Conservation (phyloP, 2,329 filamentous ascomycete genomes). For the Fusarium decemcellulare region DNA sequence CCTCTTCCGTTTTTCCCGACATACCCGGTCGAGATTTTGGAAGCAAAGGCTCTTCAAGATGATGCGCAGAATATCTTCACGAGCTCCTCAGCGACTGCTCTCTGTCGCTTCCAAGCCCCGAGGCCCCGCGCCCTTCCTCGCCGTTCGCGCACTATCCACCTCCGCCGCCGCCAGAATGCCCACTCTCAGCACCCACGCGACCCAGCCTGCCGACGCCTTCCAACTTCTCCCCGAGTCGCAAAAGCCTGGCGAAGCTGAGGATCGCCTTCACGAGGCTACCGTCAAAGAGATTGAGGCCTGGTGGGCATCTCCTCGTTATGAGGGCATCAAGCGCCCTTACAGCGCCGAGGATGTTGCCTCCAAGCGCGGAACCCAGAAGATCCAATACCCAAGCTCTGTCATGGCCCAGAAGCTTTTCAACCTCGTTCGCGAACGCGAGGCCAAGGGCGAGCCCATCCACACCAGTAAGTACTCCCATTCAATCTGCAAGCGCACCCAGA, state of each 20-base stretch:
- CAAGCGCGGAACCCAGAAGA: constrained; percentile 89
- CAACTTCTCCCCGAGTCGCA: constrained; percentile 84
- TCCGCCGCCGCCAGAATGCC: constrained; percentile 49
- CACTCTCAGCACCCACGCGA: constrained; percentile 47
- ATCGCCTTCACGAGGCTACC: constrained; percentile 87
- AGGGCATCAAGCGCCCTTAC: constrained; percentile 93
- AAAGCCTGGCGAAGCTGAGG: constrained; percentile 86
- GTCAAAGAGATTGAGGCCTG: constrained; percentile 88
- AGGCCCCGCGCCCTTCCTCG: constrained; percentile 35
- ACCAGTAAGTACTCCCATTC: constrained; percentile 74
- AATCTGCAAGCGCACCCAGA: background rate
- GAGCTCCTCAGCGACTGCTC: constrained; percentile 49
- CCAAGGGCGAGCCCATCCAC: constrained; percentile 89
- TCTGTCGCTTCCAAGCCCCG: constrained; percentile 35
- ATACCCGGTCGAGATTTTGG: background rate
- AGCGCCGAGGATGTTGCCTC: constrained; percentile 91
- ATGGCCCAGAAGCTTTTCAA: constrained; percentile 98
- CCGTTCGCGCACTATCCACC: constrained; percentile 50
- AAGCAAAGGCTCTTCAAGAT: constrained; percentile 35
- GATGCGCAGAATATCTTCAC: constrained; percentile 53
- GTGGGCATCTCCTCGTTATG: constrained; percentile 89
- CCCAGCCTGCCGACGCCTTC: constrained; percentile 79
- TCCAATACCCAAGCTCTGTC: constrained; percentile 91
- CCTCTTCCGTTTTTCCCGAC: background rate
- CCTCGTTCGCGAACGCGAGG: constrained; percentile 82